Conservation (phyloP, 2,329 filamentous ascomycete genomes). For the Capronia coronata region DNA sequence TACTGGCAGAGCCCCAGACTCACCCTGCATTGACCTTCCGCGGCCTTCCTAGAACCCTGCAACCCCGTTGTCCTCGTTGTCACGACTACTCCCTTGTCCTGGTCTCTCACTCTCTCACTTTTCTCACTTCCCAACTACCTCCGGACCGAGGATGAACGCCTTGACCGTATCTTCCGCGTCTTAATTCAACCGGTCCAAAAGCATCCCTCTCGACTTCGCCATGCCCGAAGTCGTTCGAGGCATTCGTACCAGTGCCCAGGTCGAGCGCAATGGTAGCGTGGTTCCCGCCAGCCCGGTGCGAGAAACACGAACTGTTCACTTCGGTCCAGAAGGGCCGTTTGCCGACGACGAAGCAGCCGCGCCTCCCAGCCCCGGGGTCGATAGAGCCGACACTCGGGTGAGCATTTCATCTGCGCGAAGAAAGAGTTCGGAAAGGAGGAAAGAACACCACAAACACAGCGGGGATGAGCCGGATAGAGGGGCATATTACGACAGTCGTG, state of each 20-base stretch:
- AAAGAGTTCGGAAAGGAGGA: slow-evolving; percentile 17
- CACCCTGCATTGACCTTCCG: neutral
- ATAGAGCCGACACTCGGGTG: slow-evolving; percentile 12
- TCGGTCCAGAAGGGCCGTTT: slow-evolving; percentile 13
- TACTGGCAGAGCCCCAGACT: too few relatives aligned
- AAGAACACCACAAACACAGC: slow-evolving; percentile 8
- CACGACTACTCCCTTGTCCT: neutral
- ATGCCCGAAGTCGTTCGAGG: slow-evolving; percentile 28
- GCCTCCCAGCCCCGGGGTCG: slow-evolving; percentile 6
- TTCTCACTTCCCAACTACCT: too few relatives aligned
- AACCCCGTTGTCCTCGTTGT: too few relatives aligned
- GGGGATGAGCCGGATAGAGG: slow-evolving; percentile 21
- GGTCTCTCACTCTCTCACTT: neutral
- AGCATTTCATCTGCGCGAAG: slow-evolving; percentile 17
- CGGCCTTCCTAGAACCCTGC: neutral
- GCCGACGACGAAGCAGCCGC: slow-evolving; percentile 9
- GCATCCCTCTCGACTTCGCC: slow-evolving; percentile 1
- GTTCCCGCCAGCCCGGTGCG: slow-evolving; percentile 9
- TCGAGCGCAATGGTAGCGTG: slow-evolving; percentile 9
- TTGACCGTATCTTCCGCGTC: neutral
- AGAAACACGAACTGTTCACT: slow-evolving; percentile 20
- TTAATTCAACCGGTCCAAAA: neutral
- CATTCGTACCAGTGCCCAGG: slow-evolving; percentile 22
- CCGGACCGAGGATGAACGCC: neutral
- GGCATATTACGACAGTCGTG: slow-evolving; percentile 29